These are phyloP conservation scores for Pythium dissimile DNA, from an alignment of 352 stramenopile species.

Conservation along the genomic window DNA sequence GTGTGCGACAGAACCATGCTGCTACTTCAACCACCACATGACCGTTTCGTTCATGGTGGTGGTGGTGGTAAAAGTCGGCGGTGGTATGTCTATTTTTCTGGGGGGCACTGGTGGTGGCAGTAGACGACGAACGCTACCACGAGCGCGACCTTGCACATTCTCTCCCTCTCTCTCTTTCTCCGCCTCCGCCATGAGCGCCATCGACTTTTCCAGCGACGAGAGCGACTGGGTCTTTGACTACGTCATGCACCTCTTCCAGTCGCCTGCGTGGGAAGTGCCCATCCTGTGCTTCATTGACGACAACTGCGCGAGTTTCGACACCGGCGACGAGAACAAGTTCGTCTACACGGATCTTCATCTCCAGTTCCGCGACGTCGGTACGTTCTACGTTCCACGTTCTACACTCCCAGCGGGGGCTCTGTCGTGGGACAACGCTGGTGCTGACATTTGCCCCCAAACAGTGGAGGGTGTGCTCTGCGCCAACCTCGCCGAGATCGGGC, in stretches of 20 bases:
- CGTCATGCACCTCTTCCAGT: conserved; percentile 85
- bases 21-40: no score
- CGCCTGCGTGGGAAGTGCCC: conserved; percentile 81
- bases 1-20: conserved; percentile 5
- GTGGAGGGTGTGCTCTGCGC: conserved; percentile 76
- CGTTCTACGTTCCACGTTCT: no score
- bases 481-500: conserved; percentile 83
- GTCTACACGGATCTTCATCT: conserved; percentile 81
- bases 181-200: conserved; percentile 11
- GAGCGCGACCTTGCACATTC: not conserved
- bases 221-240: conserved; percentile 90
- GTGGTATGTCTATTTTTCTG: no score
- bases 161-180: not conserved
- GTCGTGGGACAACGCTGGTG: not conserved
- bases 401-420: not conserved
- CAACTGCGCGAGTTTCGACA: conserved; percentile 87
- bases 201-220: conserved; percentile 55
- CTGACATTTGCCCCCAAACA: conserved; percentile 1
- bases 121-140: no score
- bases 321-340: conserved; percentile 89
- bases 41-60: no score
- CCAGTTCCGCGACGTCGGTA: conserved; percentile 72
- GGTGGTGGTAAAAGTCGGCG: no score
- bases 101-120: no score
- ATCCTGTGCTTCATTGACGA: conserved; percentile 91